Evolutionary conservation across 441 rosid species (phyloP).

Genomic region (Adansonia gregorii): DNA sequence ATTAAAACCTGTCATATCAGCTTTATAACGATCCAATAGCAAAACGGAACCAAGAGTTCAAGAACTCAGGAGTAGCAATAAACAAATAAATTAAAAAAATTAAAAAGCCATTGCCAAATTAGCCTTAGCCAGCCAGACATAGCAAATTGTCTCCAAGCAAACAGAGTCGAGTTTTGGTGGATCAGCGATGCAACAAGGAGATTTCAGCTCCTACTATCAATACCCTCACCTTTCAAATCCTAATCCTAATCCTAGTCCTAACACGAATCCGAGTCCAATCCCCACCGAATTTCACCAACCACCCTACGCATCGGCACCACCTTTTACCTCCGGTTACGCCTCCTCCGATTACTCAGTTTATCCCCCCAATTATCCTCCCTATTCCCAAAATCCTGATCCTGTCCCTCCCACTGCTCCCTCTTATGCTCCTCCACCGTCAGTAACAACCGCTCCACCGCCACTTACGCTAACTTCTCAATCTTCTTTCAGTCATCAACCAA

Average conservation of each 20-base stretch:
- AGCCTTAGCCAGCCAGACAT: background rate
- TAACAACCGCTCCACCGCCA: conserved; percentile 36
- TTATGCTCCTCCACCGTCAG: conserved; percentile 42
- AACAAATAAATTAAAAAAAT: no score
- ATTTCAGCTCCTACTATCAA: conserved; percentile 63
- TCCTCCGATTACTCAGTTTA: conserved; percentile 59
- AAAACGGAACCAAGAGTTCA: no score
- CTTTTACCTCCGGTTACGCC: conserved; percentile 53
- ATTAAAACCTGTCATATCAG: no score
- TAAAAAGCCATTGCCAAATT: background rate
- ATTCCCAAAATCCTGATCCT: conserved; percentile 61
- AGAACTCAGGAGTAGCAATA: no score
- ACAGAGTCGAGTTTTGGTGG: conserved; percentile 1
- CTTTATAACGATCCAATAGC: no score
- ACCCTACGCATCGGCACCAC: conserved; percentile 89
- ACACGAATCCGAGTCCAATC: conserved; percentile 25
- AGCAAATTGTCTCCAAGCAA: background rate
- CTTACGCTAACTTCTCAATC: conserved; percentile 42
- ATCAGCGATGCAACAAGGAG: conserved; percentile 79
- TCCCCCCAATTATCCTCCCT: conserved; percentile 54
- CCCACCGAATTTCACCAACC: conserved; percentile 54
- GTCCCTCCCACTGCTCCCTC: conserved; percentile 71
- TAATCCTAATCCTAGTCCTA: conserved; percentile 28
- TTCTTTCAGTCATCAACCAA: conserved; percentile 37
- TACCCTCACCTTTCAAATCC: conserved; percentile 50